Evolutionary conservation across 495 filamentous ascomycete species (phyloP).

Genomic region (Collariella sp.): DNA sequence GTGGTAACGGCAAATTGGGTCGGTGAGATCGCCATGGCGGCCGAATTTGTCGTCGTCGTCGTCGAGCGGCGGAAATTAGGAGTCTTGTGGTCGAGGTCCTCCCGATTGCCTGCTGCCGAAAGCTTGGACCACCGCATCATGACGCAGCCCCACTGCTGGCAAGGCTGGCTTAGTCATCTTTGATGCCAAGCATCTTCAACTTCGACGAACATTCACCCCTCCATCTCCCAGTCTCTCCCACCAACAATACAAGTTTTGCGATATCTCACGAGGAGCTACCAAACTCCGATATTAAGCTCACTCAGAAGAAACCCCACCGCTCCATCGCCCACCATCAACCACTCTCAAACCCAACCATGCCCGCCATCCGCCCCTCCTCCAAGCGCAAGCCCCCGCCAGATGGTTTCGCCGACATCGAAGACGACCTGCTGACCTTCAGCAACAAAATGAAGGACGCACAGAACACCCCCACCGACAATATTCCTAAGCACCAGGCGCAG

Average conservation of each 20-base stretch:
- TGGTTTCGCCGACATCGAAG: constrained; percentile 94
- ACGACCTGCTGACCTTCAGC: constrained; percentile 86
- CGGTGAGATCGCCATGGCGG: constrained; percentile 63
- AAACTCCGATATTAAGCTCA: no score
- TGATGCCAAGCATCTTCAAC: background rate
- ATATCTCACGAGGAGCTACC: background rate
- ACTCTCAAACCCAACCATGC: constrained; percentile 43
- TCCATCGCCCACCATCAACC: background rate
- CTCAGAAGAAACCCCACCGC: no score
- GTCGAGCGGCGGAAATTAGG: background rate
- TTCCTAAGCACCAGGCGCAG: constrained; percentile 69
- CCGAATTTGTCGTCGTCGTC: constrained; percentile 20
- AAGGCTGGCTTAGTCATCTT: background rate
- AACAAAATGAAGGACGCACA: constrained; percentile 99
- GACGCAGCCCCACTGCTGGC: background rate
- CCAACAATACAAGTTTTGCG: background rate
- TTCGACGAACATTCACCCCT: background rate
- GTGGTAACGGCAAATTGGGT: constrained; percentile 87
- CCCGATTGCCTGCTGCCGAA: constrained; percentile 1
- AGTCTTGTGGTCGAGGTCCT: constrained; percentile 13
- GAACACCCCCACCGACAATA: constrained; percentile 50
- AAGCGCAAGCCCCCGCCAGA: constrained; percentile 87
- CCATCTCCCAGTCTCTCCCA: background rate
- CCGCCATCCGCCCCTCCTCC: constrained; percentile 66
- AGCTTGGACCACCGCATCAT: constrained; percentile 16